phyloP scores from a whole-genome alignment of 495 filamentous ascomycete genomes.

The Xylaria flabelliformis region DNA sequence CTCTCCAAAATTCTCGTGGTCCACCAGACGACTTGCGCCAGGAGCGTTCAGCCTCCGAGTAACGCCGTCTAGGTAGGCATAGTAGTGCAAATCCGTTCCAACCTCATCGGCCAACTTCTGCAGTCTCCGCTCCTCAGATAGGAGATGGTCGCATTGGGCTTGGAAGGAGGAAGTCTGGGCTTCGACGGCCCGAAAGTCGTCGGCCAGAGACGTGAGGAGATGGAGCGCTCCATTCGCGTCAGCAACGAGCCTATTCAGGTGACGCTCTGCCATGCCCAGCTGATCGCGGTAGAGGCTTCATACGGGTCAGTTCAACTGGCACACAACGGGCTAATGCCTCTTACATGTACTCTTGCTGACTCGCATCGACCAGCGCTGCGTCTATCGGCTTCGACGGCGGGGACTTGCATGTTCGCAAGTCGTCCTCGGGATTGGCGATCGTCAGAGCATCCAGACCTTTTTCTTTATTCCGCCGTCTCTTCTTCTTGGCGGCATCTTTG shows the following conservation, averaged over 20 bases:
- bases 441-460: conserved; percentile 53
- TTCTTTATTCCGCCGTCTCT: conserved; percentile 46
- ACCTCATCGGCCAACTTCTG: conserved; percentile 79
- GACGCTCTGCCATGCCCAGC: conserved; percentile 76
- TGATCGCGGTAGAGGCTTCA: conserved; percentile 77
- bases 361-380: conserved; percentile 73
- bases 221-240: conserved; percentile 76
- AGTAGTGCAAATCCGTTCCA: conserved; percentile 85
- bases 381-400: conserved; percentile 62
- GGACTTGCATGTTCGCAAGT: conserved; percentile 50
- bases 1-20: conserved; percentile 80
- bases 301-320: conserved; percentile 22
- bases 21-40: conserved; percentile 81
- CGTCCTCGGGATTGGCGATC: conserved; percentile 55
- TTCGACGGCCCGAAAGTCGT: conserved; percentile 85
- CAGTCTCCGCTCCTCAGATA: conserved; percentile 78
- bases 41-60: conserved; percentile 91
- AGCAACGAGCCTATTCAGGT: conserved; percentile 78
- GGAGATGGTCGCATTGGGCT: conserved; percentile 84
- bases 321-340: conserved; percentile 29
- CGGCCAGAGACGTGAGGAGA: conserved; percentile 74
- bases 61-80: conserved; percentile 87
- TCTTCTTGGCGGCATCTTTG: conserved; percentile 51
- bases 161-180: conserved; percentile 89
- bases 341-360: conserved; percentile 86